Evolutionary conservation across 1,139 yeast genomes (phyloP), one percentile per base, ranked within the genome.

Genomic region (Hemisphaericaspora xylofermentans): DNA sequence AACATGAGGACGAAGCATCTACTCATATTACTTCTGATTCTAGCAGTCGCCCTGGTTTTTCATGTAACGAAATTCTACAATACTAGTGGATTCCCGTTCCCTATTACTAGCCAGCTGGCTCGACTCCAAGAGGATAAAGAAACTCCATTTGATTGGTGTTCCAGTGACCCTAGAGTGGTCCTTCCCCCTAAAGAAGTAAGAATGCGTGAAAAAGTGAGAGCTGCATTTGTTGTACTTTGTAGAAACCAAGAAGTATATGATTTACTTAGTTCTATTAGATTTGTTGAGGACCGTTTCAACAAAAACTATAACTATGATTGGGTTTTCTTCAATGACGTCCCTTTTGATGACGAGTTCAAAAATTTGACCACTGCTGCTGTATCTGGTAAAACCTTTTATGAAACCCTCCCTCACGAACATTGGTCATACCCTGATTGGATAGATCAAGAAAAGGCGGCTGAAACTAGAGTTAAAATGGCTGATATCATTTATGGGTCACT

Each of bases 371-470:
- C 66, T 1, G 64, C 71, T 12, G 57, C 80, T 24, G 78, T 78
- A 6, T 71, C 82, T 10, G 93, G 93, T 8, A 66, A 64, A n/a
- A 78, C 81, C 27, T 68, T 74, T 51, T 85, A 78, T 55, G 91
- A 85, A 2, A 39, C 59, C 17, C 80, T 85, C 36, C 85, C 85
- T 2, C 55, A 66, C 36, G 83, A 79, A 48, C 85, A 80, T 54
- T 85, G 94, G 93, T 67, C 79, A 2, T 81, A 79, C 60, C 94
- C 94, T 1, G 74, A 69, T n/a, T 81, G 79, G 78, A 75, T 84
- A 41, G 88, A 85, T 59, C 64, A 64, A 52, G 68, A 68, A 1
- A 72, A 71, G 57, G 88, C 88, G 1, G 71, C 71, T 35, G 60
- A 64, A 39, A 59, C 68, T 7, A 66, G 85, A 46, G 58, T 68